phyloP scores from a whole-genome alignment of 1,139 yeast genomes.

The Nakaseomyces uthaithaninus region DNA sequence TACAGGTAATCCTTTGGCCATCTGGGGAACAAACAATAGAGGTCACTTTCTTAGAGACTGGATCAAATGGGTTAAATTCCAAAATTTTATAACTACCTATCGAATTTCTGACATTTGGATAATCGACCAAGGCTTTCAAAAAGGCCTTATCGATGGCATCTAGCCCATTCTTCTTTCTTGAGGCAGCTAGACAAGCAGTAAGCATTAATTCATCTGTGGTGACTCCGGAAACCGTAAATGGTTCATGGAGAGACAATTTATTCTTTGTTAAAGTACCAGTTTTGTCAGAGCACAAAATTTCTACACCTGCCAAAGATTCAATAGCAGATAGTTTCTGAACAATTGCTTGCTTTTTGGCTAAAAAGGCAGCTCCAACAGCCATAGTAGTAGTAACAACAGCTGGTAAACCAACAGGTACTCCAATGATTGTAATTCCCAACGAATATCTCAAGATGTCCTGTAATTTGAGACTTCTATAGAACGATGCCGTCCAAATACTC shows the following conservation, averaged over 20 bases:
- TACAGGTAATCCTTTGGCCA: constrained; percentile 91
- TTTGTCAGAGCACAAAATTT: constrained; percentile 95
- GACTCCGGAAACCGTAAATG: constrained; percentile 97
- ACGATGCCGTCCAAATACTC: constrained; percentile 85
- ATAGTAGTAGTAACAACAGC: constrained; percentile 98
- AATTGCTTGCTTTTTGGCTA: constrained; percentile 95
- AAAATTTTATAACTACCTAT: constrained; percentile 87
- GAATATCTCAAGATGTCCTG: constrained; percentile 87
- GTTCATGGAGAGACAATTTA: constrained; percentile 91
- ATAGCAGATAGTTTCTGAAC: constrained; percentile 95
- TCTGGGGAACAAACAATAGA: constrained; percentile 90
- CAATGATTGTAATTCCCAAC: constrained; percentile 91
- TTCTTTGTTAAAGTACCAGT: constrained; percentile 98
- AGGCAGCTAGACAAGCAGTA: constrained; percentile 95
- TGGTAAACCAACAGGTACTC: constrained; percentile 99
- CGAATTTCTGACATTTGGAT: constrained; percentile 91
- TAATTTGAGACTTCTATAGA: constrained; percentile 84
- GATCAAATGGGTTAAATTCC: constrained; percentile 95
- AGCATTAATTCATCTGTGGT: constrained; percentile 94
- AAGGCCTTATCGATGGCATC: constrained; percentile 96
- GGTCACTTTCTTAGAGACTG: constrained; percentile 92
- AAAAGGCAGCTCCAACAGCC: constrained; percentile 99
- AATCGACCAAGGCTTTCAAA: constrained; percentile 73
- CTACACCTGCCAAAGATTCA: constrained; percentile 98
- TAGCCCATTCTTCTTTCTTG: constrained; percentile 96